Conservation (phyloP, 2,329 filamentous ascomycete species). For the Calonectria fujianensis region DNA sequence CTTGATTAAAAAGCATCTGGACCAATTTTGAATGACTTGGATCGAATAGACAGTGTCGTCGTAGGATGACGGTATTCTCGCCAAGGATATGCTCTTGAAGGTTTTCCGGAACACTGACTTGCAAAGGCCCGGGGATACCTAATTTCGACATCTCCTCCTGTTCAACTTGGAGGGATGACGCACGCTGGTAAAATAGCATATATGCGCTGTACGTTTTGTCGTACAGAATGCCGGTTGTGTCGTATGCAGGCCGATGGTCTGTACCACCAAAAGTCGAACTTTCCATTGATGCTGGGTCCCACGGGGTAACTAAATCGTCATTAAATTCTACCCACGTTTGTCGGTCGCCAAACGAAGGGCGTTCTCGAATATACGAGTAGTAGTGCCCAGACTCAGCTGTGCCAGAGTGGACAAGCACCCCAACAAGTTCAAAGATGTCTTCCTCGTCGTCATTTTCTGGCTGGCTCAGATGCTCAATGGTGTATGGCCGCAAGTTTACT, state of each 20-base stretch:
- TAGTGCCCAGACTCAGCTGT: slow-evolving; percentile 97
- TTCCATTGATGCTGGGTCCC: slow-evolving; percentile 84
- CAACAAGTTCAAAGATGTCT: slow-evolving; percentile 95
- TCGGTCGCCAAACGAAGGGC: slow-evolving; percentile 72
- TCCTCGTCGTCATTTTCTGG: slow-evolving; percentile 72
- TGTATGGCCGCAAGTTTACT: slow-evolving; percentile 93
- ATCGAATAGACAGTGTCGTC: slow-evolving; percentile 88
- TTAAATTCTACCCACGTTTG: slow-evolving; percentile 93
- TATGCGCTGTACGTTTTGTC: slow-evolving; percentile 92
- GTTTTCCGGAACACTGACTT: slow-evolving; percentile 65
- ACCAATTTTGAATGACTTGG: slow-evolving; percentile 81
- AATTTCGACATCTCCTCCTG: slow-evolving; percentile 65
- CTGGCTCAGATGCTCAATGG: slow-evolving; percentile 86
- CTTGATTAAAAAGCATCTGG: slow-evolving; percentile 74
- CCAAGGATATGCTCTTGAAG: slow-evolving; percentile 77
- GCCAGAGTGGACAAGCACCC: slow-evolving; percentile 93
- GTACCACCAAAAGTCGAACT: slow-evolving; percentile 86
- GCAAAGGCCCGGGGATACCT: slow-evolving; percentile 59
- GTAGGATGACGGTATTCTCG: slow-evolving; percentile 84
- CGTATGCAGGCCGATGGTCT: slow-evolving; percentile 71
- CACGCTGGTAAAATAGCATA: slow-evolving; percentile 97
- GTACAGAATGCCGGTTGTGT: slow-evolving; percentile 67
- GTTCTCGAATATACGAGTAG: slow-evolving; percentile 94
- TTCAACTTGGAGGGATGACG: slow-evolving; percentile 76
- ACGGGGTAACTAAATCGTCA: slow-evolving; percentile 86